Percentiles rank a stretch among this genome's conserved stretches.
phyloP scores from a whole-genome alignment of 805 yeast species.

The Kodamaea restingae region DNA sequence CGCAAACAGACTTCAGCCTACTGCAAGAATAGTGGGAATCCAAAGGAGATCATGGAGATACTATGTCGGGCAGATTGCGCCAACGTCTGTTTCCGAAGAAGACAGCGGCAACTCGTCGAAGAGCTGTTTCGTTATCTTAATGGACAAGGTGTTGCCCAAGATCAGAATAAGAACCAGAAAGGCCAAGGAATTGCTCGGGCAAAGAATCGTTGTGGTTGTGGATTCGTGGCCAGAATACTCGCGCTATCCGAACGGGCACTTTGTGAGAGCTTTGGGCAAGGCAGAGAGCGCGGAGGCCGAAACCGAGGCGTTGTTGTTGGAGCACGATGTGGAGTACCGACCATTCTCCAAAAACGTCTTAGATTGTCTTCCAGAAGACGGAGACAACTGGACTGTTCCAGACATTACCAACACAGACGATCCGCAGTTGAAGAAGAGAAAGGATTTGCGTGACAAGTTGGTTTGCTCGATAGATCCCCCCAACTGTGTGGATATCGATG shows the following conservation, averaged over 20 bases:
- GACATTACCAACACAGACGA: constrained; percentile 51
- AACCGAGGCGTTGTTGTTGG: constrained; percentile 88
- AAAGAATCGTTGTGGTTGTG: constrained; percentile 86
- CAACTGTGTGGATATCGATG: constrained; percentile 97
- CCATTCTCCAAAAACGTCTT: constrained; percentile 92
- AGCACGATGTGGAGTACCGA: constrained; percentile 94
- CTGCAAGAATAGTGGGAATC: constrained; percentile 87
- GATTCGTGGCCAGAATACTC: constrained; percentile 89
- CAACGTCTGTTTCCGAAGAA: constrained; percentile 58
- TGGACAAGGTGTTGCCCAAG: constrained; percentile 87
- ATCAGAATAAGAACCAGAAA: constrained; percentile 84
- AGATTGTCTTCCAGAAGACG: constrained; percentile 89
- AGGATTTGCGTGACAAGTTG: constrained; percentile 80
- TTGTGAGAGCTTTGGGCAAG: constrained; percentile 82
- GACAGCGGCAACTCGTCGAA: constrained; percentile 61
- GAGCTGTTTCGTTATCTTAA: constrained; percentile 76
- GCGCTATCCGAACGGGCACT: constrained; percentile 90
- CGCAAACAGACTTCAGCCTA: constrained; percentile 66
- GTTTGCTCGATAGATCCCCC: constrained; percentile 98
- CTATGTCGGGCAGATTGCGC: constrained; percentile 90
- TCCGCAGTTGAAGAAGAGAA: constrained; percentile 57
- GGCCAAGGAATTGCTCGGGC: constrained; percentile 75
- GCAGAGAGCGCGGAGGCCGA: constrained; percentile 93
- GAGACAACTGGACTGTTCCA: constrained; percentile 91
- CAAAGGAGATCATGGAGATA: constrained; percentile 91